Evolutionary conservation across 1,284 basidiomycete genomes (phyloP).

Genomic region (Puccinia coronata): DNA sequence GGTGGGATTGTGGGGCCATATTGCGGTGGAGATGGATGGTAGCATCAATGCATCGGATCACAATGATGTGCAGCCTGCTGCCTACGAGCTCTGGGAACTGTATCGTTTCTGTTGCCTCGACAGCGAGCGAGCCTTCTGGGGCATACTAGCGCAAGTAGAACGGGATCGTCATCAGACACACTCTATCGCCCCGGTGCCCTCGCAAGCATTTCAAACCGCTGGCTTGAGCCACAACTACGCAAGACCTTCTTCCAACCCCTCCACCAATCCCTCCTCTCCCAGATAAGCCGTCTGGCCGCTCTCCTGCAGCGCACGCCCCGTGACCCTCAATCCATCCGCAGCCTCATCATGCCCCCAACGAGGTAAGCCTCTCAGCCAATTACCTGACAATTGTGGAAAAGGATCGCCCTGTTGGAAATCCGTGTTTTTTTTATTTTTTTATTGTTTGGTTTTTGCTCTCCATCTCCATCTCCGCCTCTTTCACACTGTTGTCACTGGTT

Average conservation of each 20-base stretch:
- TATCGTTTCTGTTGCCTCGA: conserved; percentile 48
- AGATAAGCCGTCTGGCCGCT: neutral
- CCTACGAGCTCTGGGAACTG: conserved; percentile 33
- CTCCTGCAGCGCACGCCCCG: neutral
- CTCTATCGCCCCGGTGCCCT: conserved; percentile 5
- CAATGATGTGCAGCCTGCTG: conserved; percentile 29
- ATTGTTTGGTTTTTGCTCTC: too few relatives aligned
- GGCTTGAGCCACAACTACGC: conserved; percentile 21
- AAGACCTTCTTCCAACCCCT: neutral
- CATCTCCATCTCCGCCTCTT: too few relatives aligned
- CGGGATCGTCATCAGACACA: neutral
- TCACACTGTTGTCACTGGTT: too few relatives aligned
- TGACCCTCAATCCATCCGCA: neutral
- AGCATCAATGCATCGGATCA: conserved; percentile 35
- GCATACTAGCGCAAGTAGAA: conserved; percentile 18
- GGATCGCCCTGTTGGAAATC: neutral
- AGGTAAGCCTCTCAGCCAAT: conserved; percentile 10
- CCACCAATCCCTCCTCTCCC: neutral
- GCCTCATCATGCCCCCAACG: neutral
- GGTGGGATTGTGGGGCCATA: conserved; percentile 19
- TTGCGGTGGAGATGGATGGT: conserved; percentile 21
- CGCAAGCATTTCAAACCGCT: conserved; percentile 1
- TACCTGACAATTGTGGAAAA: conserved; percentile 12
- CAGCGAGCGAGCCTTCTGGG: conserved; percentile 19
- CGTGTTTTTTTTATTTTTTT: too few relatives aligned